Base-by-base conservation (phyloP, 2,329 filamentous ascomycete genomes). In the Bipolaris zeicola region DNA sequence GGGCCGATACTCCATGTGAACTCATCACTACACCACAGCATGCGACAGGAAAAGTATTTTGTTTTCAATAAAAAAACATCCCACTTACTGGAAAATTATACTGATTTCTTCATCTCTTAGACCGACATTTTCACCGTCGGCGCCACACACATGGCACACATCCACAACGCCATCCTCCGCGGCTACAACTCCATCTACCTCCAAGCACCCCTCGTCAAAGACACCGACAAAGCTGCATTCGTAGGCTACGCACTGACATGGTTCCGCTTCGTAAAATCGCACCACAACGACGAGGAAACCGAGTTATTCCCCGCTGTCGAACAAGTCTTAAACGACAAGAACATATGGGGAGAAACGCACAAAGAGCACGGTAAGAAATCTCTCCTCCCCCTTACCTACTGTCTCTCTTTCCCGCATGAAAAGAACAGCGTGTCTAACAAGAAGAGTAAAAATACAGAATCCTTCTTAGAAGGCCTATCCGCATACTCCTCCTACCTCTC, bases 161-260 rank as follows among this genome's bases (percentile, higher is more conserved):
- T 78, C 10, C 77, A 79, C 63, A 79, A 79, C 41, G 64, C 74
- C 0, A 73, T 78, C 37, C 60, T 79, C 6, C 67, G 76, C 34
- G 75, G 74, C 36, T 77, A 75, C 62, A 79, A 78, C 61, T 72
- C 71, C 14, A 77, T 78, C 24, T 78, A 77, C 52, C 65, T 71
- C 0, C 77, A 79, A 66, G 73, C 75, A 0, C 71, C 70, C 0
- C 57, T 72, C 52, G 56, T 77, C 6, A 64, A 58, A 43, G 51
- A 65, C 1, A 65, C 54, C 11, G 72, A 77, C 43, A 72, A 74
- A 46, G 44, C 68, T 1, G 69, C 74, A 5, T 77, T 77, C 53
- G 61, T 77, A 16, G 73, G 74, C 0, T 77, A 77, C 52, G 64
- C 67, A 7, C 52, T 67, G 8, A 63, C 73, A 3, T 77, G 74